Conservation (phyloP, 106 monocot species). For the Alisma plantagoaquatica region DNA sequence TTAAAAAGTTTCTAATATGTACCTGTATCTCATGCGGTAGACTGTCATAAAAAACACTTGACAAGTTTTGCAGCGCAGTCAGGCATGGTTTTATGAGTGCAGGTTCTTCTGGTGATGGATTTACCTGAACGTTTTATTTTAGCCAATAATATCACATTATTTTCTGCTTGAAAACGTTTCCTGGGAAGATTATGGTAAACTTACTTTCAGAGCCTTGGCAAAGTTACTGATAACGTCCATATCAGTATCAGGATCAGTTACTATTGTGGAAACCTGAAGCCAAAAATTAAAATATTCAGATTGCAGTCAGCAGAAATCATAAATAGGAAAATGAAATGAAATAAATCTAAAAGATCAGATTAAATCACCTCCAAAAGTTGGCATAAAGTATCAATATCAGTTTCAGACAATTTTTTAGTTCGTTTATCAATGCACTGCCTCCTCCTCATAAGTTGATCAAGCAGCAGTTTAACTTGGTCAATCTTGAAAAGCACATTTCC, state of each 20-base stretch:
- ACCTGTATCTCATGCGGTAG: slow-evolving; percentile 62
- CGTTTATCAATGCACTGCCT: slow-evolving; percentile 9
- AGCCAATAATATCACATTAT: no score
- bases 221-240: slow-evolving; percentile 21
- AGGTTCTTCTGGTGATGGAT: slow-evolving; percentile 37
- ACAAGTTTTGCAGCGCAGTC: slow-evolving; percentile 38
- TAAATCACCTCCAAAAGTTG: slow-evolving; percentile 71
- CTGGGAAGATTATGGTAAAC: slow-evolving; percentile 9
- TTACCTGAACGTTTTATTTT: no score
- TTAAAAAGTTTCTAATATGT: neutral
- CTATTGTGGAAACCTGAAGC: slow-evolving; percentile 34
- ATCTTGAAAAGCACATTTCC: slow-evolving; percentile 39
- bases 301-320: neutral
- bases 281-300: neutral
- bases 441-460: slow-evolving; percentile 47
- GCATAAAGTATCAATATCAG: slow-evolving; percentile 64
- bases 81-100: slow-evolving; percentile 51
- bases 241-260: slow-evolving; percentile 16
- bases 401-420: slow-evolving; percentile 23
- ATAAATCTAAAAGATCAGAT: neutral
- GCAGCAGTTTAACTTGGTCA: slow-evolving; percentile 35
- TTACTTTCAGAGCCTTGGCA: slow-evolving; percentile 57
- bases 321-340: neutral
- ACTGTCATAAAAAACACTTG: slow-evolving; percentile 26
- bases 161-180: no score